Evolutionary conservation across 768 basidiomycete genomes (phyloP), one percentile per base, ranked within the genome.

Genomic region (Naganishia vishniacii): DNA sequence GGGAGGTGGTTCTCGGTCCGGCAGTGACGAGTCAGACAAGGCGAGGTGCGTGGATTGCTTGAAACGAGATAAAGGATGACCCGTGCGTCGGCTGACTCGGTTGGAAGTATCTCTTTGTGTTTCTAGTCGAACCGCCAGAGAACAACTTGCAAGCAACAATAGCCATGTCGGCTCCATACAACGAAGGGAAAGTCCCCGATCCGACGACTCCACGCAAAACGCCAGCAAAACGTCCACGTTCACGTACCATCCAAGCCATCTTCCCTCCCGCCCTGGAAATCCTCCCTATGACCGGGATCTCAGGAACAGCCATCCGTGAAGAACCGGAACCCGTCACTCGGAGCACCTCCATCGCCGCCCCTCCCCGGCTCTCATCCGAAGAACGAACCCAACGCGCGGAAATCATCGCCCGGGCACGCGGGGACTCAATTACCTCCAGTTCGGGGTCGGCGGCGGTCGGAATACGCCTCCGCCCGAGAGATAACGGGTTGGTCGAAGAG

Each of bases 231-330:
- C 41, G 59, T 29, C 42, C 41, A 44, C 25, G 59, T 1, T 60
- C 59, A 28, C 59, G 59, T 16, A 60, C 59, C 8, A 47, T 60
- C 31, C 59, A 60, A 60, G 59, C 59, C 4, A 60, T 60, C 41
- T 60, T 60, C 42, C 42, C 42, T 6, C 12, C n/a, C 18, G 11
- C 34, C 15, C 13, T 7, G 11, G 42, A 29, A 29, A 4, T 42
- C 40, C 3, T 26, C 5, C 26, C 12, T 9, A 18, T 32, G 9
- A 3, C 42, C 11, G 37, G 23, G 13, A 13, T 56, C 18, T 3
- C 18, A 1, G 1, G 26, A 5, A 41, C n/a, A 20, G 31, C 15
- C 1, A 37, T 56, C 34, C 20, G 12, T 11, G 53, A 56, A 40
- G 53, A 56, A 40, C 37, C 53, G 32, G 20, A 25, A 23, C 32